phyloP scores from a whole-genome alignment of 192 early-diverging fungal genomes.

The Phlyctochytrium planicorne region DNA sequence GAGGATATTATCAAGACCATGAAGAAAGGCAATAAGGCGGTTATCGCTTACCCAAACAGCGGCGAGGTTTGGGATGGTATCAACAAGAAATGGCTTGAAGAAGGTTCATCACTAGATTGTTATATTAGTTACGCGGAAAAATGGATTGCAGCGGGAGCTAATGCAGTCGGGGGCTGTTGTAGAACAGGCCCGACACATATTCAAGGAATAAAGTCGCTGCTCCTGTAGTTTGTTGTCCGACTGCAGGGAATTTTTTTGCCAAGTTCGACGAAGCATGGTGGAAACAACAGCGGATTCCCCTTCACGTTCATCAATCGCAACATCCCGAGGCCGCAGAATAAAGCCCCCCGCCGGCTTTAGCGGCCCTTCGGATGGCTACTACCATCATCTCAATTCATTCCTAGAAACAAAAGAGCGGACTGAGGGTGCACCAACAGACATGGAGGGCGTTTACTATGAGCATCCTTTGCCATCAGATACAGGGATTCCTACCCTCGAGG shows the following conservation, averaged over 20 bases:
- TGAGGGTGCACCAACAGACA: not conserved
- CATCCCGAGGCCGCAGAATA: not conserved
- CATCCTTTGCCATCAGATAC: too few relatives aligned
- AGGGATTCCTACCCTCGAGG: not conserved
- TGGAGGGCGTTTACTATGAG: too few relatives aligned
- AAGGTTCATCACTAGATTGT: not conserved
- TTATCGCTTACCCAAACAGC: slow-evolving; percentile 29
- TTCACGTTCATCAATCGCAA: not conserved
- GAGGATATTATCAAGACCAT: slow-evolving; percentile 8
- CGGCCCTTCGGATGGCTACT: not conserved
- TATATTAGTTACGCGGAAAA: slow-evolving; percentile 9
- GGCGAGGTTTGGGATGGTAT: slow-evolving; percentile 25
- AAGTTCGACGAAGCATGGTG: too few relatives aligned
- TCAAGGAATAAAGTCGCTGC: too few relatives aligned
- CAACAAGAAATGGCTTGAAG: slow-evolving; percentile 10
- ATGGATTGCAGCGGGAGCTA: slow-evolving; percentile 24
- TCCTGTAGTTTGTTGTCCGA: too few relatives aligned
- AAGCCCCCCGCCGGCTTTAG: not conserved
- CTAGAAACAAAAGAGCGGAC: not conserved
- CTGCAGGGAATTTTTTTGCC: too few relatives aligned
- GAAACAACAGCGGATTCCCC: too few relatives aligned
- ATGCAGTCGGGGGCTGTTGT: slow-evolving; percentile 16
- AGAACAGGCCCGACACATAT: not conserved
- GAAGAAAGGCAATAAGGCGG: slow-evolving; percentile 1
- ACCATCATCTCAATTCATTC: not conserved